These are phyloP conservation scores for Rugonectria rugulosa DNA, from an alignment of 2,329 filamentous ascomycete species.

Conservation along the genomic window DNA sequence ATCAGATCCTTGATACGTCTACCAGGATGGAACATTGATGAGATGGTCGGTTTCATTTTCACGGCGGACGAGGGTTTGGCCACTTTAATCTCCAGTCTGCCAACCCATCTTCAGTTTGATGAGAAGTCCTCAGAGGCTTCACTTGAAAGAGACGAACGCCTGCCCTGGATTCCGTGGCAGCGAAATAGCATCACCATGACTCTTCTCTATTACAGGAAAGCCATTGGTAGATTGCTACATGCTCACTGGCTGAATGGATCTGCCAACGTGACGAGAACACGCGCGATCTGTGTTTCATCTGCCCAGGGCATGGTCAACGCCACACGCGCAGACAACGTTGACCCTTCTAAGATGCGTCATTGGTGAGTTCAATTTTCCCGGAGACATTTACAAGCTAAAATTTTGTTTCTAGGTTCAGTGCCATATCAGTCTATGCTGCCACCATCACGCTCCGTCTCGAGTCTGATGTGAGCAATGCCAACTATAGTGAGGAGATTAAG, in stretches of 20 bases:
- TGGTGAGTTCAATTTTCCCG: too few species aligned
- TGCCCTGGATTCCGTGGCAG: neutral
- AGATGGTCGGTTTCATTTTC: neutral
- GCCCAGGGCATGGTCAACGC: conserved; percentile 2
- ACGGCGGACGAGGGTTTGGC: conserved; percentile 2
- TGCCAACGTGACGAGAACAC: neutral
- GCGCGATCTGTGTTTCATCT: neutral
- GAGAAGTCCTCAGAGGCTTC: neutral
- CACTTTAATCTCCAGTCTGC: neutral
- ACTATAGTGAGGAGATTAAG: too few species aligned
- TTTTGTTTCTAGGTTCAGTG: too few species aligned
- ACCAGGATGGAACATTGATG: neutral
- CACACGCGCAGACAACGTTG: neutral
- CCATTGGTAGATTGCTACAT: neutral
- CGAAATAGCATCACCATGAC: neutral
- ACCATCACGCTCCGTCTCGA: too few species aligned
- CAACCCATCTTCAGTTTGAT: neutral
- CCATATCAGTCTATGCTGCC: too few species aligned
- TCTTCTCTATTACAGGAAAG: conserved; percentile 1
- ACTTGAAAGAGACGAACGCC: neutral
- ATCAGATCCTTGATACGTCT: neutral
- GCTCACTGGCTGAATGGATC: conserved; percentile 1
- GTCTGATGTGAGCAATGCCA: too few species aligned
- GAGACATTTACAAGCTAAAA: too few species aligned
- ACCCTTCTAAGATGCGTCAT: neutral